phyloP scores from a whole-genome alignment of 192 early-diverging fungal species.

The Endogone sp. region DNA sequence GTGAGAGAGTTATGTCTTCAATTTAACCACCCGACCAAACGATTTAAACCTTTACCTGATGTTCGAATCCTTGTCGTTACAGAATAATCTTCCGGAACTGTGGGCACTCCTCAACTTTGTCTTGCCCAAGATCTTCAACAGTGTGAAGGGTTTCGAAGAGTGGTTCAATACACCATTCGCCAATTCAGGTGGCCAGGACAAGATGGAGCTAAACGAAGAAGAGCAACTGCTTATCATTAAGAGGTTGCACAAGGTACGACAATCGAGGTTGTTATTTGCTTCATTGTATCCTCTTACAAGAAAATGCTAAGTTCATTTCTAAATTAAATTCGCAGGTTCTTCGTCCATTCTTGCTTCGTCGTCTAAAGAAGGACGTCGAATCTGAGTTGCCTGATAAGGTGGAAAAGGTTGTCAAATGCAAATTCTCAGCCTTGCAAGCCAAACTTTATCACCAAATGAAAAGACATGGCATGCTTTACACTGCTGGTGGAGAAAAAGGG shows the following conservation, averaged over 20 bases:
- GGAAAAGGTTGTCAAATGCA: conserved; percentile 90
- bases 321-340: conserved; percentile 50
- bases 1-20: no score
- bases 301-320: neutral
- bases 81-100: conserved; percentile 96
- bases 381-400: conserved; percentile 96
- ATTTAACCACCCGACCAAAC: no score
- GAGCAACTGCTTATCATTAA: conserved; percentile 94
- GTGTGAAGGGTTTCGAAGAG: conserved; percentile 95
- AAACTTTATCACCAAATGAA: conserved; percentile 87
- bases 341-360: conserved; percentile 93
- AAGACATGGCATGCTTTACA: conserved; percentile 67
- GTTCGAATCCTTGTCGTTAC: neutral
- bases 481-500: conserved; percentile 58
- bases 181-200: conserved; percentile 74
- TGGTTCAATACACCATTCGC: conserved; percentile 99
- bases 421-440: conserved; percentile 83
- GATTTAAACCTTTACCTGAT: neutral
- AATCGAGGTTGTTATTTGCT: neutral
- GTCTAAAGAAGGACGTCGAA: conserved; percentile 98
- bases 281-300: neutral
- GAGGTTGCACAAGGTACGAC: conserved; percentile 83
- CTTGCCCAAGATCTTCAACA: conserved; percentile 94
- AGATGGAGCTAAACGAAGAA: conserved; percentile 96
- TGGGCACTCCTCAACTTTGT: conserved; percentile 98